phyloP scores from a whole-genome alignment of 78 protist species.

The Bigelowiella natans region DNA sequence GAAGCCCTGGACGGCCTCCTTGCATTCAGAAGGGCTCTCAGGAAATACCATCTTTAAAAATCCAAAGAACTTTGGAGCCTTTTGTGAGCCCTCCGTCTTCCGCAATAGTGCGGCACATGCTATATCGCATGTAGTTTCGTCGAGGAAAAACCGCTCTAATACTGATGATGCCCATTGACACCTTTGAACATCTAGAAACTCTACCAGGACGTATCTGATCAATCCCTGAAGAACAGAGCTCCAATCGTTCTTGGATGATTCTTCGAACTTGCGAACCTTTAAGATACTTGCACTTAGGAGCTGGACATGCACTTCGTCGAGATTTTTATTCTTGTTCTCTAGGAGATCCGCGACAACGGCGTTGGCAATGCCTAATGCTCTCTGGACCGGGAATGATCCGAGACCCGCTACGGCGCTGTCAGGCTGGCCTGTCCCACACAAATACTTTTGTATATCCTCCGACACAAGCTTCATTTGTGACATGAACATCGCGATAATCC shows the following conservation, averaged over 20 bases:
- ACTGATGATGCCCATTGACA: not conserved
- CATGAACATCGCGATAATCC: too few relatives aligned
- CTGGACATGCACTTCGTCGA: not conserved
- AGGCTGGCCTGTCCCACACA: too few relatives aligned
- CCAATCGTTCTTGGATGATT: not conserved
- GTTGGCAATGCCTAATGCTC: not conserved
- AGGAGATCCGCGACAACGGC: not conserved
- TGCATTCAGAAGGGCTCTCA: not conserved
- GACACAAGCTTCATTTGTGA: too few relatives aligned
- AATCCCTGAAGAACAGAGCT: not conserved
- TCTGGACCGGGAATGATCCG: too few relatives aligned
- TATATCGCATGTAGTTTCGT: not conserved
- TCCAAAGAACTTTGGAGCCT: not conserved
- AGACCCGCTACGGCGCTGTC: too few relatives aligned
- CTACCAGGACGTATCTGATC: not conserved
- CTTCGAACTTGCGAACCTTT: not conserved
- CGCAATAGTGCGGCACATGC: not conserved
- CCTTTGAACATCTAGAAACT: not conserved
- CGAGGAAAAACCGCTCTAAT: not conserved
- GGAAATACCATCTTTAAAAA: not conserved
- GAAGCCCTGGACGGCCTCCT: not conserved
- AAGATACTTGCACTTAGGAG: not conserved
- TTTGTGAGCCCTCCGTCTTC: not conserved
- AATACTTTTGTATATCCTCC: too few relatives aligned
- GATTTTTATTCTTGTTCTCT: not conserved